Evolutionary conservation across 495 filamentous ascomycete species (phyloP), one percentile per base, ranked within the genome.

Genomic region (Acidiella bohemica): DNA sequence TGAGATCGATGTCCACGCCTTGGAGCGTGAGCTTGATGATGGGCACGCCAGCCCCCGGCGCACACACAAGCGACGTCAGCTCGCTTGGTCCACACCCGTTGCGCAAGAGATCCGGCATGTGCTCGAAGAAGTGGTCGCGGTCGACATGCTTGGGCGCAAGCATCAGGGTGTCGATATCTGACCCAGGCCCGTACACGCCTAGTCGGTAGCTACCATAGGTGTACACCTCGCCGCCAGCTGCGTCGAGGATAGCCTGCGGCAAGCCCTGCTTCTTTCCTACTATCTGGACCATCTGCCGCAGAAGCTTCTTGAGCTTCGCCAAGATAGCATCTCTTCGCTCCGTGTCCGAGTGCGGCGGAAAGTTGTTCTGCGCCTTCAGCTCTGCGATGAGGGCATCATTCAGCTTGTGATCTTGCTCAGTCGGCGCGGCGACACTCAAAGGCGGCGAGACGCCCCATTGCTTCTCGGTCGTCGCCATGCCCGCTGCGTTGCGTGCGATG

Each of bases 131-230:
- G 57, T 97, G 84, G 22, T 87, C 78, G 32, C 78, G 75, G 10
- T 71, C 66, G 28, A 96, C 78, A 49, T 94, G 84, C 54, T 81
- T 84, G 13, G 90, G 90, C 20, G 75, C 85, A 21, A 93, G 79
- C 27, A 95, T 73, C 13, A 97, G 74, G 12, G 90, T 96, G 63
- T 97, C 90, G 51, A 97, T 94, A 74, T 97, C 90, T 24, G 92
- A 94, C 32, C 83, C 84, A 75, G 90, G 90, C 2, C 86, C 87
- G 64, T 86, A 94, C 30, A 93, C 90, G 29, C 92, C 92, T 7
- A 97, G 64, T 20, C 84, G 74, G 59, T 83, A 97, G 62, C 92
- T 96, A 37, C 90, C 90, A 60, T 81, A 97, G 0, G 92, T 86
- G 56, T 88, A 93, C 28, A 97, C 76, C 61, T 86, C 84, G 26